Evolutionary conservation across 1,284 basidiomycete genomes (phyloP).

Genomic region (Xerocomus minutiporus): DNA sequence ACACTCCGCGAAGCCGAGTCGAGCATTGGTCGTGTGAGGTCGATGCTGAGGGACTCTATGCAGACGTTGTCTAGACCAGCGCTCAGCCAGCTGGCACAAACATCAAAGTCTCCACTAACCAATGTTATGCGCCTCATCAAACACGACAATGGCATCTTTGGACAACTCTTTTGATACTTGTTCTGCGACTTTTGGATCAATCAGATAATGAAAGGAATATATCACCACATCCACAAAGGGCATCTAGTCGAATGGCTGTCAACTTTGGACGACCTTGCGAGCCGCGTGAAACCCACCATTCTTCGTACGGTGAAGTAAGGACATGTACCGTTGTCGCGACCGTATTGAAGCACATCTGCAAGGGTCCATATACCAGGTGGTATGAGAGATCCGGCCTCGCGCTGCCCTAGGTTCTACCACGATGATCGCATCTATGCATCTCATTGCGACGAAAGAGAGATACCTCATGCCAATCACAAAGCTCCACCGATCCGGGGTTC

Average conservation of each 20-base stretch:
- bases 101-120: slow-evolving; percentile 47
- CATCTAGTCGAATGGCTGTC: slow-evolving; percentile 57
- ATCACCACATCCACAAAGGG: slow-evolving; percentile 95
- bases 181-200: slow-evolving; percentile 98
- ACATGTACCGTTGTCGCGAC: slow-evolving; percentile 82
- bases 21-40: slow-evolving; percentile 97
- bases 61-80: slow-evolving; percentile 85
- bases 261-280: not conserved
- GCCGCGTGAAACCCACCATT: slow-evolving; percentile 61
- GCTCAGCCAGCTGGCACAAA: not conserved
- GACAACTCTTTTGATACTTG: slow-evolving; percentile 98
- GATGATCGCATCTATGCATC: slow-evolving; percentile 1
- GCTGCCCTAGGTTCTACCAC: slow-evolving; percentile 63
- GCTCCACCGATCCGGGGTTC: slow-evolving; percentile 87
- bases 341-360: slow-evolving; percentile 89
- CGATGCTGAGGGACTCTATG: slow-evolving; percentile 97
- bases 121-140: slow-evolving; percentile 99
- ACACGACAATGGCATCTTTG: slow-evolving; percentile 98
- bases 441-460: slow-evolving; percentile 16
- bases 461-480: slow-evolving; percentile 97
- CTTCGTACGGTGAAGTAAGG: slow-evolving; percentile 96
- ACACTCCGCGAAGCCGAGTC: slow-evolving; percentile 93
- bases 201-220: slow-evolving; percentile 98
- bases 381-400: slow-evolving; percentile 83
- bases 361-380: slow-evolving; percentile 92